A percentile compares a stretch with the other conserved stretches of the same genome.
phyloP scores from a whole-genome alignment of 2,329 filamentous ascomycete species.

The Didymella segeticola region DNA sequence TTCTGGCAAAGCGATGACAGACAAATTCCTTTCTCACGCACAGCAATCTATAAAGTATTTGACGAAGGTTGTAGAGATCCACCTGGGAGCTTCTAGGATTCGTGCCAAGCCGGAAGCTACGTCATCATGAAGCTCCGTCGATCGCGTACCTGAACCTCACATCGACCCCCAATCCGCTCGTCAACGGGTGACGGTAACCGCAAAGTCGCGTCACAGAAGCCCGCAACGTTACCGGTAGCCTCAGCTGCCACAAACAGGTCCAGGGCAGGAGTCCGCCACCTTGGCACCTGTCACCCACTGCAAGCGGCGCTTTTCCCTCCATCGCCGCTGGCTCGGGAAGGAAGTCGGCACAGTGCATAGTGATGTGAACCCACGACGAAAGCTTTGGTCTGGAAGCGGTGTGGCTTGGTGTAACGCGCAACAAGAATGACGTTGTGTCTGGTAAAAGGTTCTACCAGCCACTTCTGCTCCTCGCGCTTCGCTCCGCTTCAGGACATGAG shows the following conservation, averaged over 20 bases:
- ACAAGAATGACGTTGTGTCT: constrained; percentile 12
- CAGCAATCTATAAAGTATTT: too few relatives aligned
- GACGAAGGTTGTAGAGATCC: too few relatives aligned
- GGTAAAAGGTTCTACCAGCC: constrained; percentile 9
- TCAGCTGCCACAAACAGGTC: constrained; percentile 17
- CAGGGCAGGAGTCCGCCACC: constrained; percentile 9
- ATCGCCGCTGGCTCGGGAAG: constrained; percentile 14
- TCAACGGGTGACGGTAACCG: constrained; percentile 5
- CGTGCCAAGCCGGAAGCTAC: constrained; percentile 19
- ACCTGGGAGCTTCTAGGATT: too few relatives aligned
- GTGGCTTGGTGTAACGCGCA: constrained; percentile 12
- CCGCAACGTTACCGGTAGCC: background rate
- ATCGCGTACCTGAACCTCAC: constrained; percentile 20
- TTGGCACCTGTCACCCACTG: constrained; percentile 1
- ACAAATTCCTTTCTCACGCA: too few relatives aligned
- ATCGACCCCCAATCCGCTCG: background rate
- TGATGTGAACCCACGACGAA: background rate
- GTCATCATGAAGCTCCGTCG: constrained; percentile 19
- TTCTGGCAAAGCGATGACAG: too few relatives aligned
- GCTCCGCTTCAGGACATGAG: constrained; percentile 12
- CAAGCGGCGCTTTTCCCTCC: background rate
- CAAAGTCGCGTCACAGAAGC: constrained; percentile 9
- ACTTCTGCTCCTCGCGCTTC: constrained; percentile 16
- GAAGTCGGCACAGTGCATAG: constrained; percentile 19
- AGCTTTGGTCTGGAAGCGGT: background rate